These are phyloP conservation scores for Pleurotus cornucopiae DNA, from an alignment of 768 basidiomycete genomes.

Conservation along the genomic window DNA sequence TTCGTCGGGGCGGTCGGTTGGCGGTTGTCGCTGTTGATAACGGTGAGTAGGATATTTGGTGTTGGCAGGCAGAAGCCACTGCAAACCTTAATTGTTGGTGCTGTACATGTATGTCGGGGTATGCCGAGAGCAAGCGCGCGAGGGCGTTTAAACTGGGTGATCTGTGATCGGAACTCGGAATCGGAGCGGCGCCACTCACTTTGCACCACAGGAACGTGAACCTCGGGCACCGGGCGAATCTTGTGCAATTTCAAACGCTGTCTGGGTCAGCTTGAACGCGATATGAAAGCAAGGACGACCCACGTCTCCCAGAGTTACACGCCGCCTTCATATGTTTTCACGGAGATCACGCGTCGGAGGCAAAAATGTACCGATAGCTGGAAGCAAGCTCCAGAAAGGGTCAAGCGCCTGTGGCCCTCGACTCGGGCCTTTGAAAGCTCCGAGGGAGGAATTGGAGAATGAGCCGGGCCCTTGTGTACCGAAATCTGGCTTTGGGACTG, in stretches of 20 bases:
- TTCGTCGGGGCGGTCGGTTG: background rate
- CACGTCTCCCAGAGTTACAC: no score
- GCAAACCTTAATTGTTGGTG: constrained; percentile 5
- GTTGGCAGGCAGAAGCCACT: background rate
- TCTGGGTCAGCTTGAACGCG: background rate
- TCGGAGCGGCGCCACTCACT: no score
- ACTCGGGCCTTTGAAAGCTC: background rate
- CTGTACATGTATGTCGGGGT: constrained; percentile 2
- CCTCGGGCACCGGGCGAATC: no score
- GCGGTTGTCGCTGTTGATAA: constrained; percentile 9
- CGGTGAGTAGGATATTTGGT: constrained; percentile 7
- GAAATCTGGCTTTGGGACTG: no score
- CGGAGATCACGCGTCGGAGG: background rate
- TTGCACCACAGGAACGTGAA: no score
- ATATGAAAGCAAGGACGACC: no score
- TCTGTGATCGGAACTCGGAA: no score
- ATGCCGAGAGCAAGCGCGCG: background rate
- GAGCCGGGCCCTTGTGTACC: no score
- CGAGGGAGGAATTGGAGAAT: background rate
- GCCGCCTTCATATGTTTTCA: no score
- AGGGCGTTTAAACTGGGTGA: no score
- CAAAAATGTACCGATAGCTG: background rate
- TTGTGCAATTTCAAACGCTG: background rate
- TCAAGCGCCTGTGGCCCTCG: background rate
- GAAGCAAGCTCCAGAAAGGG: background rate